These are phyloP conservation scores for Arxiozyma slooffiae DNA, from an alignment of 1,139 yeast species.

Conservation along the genomic window DNA sequence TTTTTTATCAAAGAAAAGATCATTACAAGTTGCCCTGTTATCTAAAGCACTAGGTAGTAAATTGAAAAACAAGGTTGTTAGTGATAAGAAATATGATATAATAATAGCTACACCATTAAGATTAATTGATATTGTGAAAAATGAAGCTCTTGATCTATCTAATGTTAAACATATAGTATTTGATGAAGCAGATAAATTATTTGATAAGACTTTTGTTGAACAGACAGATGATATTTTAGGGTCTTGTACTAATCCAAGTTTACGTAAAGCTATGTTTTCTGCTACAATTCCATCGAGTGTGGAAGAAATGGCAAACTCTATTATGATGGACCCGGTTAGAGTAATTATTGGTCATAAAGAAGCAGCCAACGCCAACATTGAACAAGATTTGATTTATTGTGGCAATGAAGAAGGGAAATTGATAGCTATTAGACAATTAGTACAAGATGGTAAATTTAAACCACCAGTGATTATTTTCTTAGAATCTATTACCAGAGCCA, in stretches of 20 bases:
- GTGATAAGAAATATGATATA: conserved; percentile 62
- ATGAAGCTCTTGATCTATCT: conserved; percentile 48
- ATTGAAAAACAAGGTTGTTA: conserved; percentile 48
- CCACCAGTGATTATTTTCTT: conserved; percentile 91
- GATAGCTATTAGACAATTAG: conserved; percentile 80
- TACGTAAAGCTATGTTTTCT: conserved; percentile 73
- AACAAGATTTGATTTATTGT: conserved; percentile 74
- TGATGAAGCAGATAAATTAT: conserved; percentile 93
- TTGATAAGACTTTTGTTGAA: conserved; percentile 81
- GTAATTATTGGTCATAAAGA: conserved; percentile 89
- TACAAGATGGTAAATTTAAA: conserved; percentile 72
- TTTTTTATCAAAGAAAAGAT: conserved; percentile 34
- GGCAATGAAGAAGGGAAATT: conserved; percentile 94
- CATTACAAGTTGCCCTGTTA: conserved; percentile 55
- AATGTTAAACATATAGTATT: conserved; percentile 65
- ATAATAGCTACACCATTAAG: conserved; percentile 83
- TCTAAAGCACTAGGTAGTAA: conserved; percentile 71
- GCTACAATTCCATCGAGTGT: conserved; percentile 95
- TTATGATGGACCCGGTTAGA: conserved; percentile 73
- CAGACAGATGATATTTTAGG: conserved; percentile 83
- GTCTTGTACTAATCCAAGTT: conserved; percentile 40
- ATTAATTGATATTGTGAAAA: conserved; percentile 65
- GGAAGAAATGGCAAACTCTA: conserved; percentile 75
- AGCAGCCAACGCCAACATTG: conserved; percentile 77
- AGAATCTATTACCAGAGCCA: conserved; percentile 88